Conservation (phyloP, 371 early-diverging fungal species). For the Dichotomocladium elegans region DNA sequence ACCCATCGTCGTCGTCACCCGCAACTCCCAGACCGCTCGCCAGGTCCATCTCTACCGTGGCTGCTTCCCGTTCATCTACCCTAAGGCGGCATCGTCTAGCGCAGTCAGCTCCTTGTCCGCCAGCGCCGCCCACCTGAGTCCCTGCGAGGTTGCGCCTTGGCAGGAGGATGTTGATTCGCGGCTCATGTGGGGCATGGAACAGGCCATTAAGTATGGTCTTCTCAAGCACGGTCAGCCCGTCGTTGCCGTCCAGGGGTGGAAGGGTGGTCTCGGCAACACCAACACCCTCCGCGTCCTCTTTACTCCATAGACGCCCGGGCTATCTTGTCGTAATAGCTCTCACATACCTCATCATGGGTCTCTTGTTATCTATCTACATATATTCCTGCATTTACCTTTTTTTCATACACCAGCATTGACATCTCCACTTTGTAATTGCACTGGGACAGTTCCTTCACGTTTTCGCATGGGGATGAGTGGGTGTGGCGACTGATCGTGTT, state of each 20-base stretch:
- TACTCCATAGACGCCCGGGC: conserved; percentile 35
- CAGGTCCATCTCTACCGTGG: conserved; percentile 87
- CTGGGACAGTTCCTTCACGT: too few species aligned
- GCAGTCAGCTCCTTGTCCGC: conserved; percentile 14
- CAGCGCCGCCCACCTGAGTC: conserved; percentile 10
- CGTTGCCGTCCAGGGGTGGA: conserved; percentile 72
- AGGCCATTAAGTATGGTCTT: conserved; percentile 59
- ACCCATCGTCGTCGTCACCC: conserved; percentile 90
- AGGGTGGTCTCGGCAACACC: conserved; percentile 73
- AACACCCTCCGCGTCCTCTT: conserved; percentile 78
- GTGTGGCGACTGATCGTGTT: too few species aligned
- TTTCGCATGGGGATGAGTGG: too few species aligned
- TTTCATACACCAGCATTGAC: too few species aligned
- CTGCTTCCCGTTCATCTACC: conserved; percentile 88
- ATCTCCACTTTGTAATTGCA: too few species aligned
- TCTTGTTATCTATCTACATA: too few species aligned
- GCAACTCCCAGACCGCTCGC: conserved; percentile 79
- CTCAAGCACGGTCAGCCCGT: conserved; percentile 58
- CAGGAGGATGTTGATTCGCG: conserved; percentile 84
- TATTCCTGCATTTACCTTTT: too few species aligned
- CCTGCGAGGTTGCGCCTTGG: conserved; percentile 60
- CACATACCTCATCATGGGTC: too few species aligned
- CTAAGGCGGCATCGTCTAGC: conserved; percentile 40
- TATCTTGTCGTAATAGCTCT: too few species aligned
- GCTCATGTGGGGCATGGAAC: conserved; percentile 74